Percentiles rank a stretch among this genome's conserved stretches.
Conservation (phyloP, 345 rosid genomes). For the Pistacia integerrima region DNA sequence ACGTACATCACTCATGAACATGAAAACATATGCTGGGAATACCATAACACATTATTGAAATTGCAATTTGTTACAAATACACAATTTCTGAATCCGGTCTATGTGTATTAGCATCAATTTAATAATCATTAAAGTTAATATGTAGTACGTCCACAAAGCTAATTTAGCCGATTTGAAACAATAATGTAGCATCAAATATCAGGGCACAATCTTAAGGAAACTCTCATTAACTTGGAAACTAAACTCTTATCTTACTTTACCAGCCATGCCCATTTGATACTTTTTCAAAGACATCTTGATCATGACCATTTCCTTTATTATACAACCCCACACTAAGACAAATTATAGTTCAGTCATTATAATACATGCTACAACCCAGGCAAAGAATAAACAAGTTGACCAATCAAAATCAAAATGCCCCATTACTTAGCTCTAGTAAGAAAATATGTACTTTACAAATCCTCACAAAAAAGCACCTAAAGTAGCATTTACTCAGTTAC, state of each 20-base stretch:
- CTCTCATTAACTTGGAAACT: not conserved
- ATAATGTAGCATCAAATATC: not conserved
- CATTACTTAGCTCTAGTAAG: not conserved
- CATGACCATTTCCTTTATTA: not conserved
- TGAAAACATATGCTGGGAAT: not conserved
- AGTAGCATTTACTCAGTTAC: not conserved
- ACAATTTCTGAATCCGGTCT: not conserved
- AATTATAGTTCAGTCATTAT: not conserved
- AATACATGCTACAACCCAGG: not conserved
- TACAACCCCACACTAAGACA: not conserved
- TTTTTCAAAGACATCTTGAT: not conserved
- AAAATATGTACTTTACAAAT: not conserved
- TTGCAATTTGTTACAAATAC: not conserved
- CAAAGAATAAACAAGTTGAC: not conserved
- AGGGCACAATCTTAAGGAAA: not conserved
- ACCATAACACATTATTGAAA: not conserved
- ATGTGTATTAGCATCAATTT: not conserved
- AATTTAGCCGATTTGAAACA: not conserved
- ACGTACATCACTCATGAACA: not conserved
- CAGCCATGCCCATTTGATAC: not conserved
- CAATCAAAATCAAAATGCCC: not conserved
- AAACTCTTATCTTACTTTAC: not conserved
- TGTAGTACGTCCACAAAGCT: not conserved
- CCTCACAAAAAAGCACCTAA: not conserved
- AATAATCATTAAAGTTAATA: not conserved